Conservation (phyloP, 75 land plant genomes). For the Isoetes taiwanensis region DNA sequence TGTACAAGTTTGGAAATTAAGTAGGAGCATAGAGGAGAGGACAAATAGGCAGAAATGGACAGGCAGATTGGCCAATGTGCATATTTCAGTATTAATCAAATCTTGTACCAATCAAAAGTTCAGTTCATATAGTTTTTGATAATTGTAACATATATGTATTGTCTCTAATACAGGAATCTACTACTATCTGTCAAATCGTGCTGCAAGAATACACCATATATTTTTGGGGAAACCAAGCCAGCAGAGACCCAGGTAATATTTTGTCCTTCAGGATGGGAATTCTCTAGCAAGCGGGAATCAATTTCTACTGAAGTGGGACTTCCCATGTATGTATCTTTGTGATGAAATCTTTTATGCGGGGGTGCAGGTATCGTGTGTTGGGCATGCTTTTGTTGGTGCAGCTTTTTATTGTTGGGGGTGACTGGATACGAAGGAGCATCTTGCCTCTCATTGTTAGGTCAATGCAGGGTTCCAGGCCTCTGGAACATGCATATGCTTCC, state of each 20-base stretch:
- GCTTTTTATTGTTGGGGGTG: constrained; percentile 73
- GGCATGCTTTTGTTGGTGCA: constrained; percentile 93
- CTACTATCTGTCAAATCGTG: constrained; percentile 88
- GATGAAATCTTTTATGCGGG: no score
- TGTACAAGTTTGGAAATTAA: no score
- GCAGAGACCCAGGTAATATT: constrained; percentile 25
- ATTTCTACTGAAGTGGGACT: no score
- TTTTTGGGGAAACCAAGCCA: constrained; percentile 72
- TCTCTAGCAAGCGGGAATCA: no score
- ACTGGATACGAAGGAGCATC: constrained; percentile 68
- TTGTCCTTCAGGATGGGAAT: neutral
- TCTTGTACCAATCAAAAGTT: no score
- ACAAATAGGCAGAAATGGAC: constrained; percentile 1
- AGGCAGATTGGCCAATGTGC: no score
- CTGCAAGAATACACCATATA: constrained; percentile 79
- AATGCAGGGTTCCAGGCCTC: constrained; percentile 34
- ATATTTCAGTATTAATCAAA: no score
- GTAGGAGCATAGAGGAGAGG: no score
- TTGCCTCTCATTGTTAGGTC: constrained; percentile 63
- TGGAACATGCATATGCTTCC: constrained; percentile 29
- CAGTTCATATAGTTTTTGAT: no score
- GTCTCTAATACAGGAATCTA: constrained; percentile 57
- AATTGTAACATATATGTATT: no score
- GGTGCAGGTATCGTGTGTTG: constrained; percentile 77
- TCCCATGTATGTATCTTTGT: no score